Evolutionary conservation across 805 yeast species (phyloP), one percentile per base, ranked within the genome.

Genomic region (Candida pseudoglaebosa): DNA sequence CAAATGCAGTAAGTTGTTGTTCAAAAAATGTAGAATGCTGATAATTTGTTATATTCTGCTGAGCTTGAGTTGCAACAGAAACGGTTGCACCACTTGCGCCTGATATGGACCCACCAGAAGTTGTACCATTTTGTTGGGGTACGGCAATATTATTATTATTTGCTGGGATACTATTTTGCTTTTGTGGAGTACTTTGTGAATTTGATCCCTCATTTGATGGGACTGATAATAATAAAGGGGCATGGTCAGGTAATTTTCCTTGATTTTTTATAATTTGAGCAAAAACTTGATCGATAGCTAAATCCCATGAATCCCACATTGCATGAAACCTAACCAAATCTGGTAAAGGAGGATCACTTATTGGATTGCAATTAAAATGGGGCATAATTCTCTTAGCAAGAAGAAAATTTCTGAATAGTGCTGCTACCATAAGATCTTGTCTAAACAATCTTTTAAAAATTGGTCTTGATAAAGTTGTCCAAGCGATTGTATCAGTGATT

Each of bases 241-340:
- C 15, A 9, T 29, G 24, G 8, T 30, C 34, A 10, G 33, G 35
- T 2, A 34, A 54, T 4, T 62, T 61, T 17, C 59, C 51, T 22
- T 33, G 28, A 41, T 59, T 63, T 36, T 74, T 75, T 37, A 84
- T 70, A 30, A 84, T 60, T 51, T 84, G 89, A 2, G 86, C 78
- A 32, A 93, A 66, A 3, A 95, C 95, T 55, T 93, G 97, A 57
- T 93, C 98, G 29, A 93, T 82, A 0, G 99, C 97, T 45, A 93
- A 69, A 55, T 93, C 98, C 98, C 99, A 93, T 0, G 96, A 82
- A 42, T 88, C 93, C 99, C 99, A 93, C 86, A 93, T 82, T 4
- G 95, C 80, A 56, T 93, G 97, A 44, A 77, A 75, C 34, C 85
- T 79, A 4, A 82, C 77, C 10, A 79, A 67, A 39, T 88, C 93